phyloP scores from a whole-genome alignment of 352 stramenopile species.

The Achlya hypogyna region DNA sequence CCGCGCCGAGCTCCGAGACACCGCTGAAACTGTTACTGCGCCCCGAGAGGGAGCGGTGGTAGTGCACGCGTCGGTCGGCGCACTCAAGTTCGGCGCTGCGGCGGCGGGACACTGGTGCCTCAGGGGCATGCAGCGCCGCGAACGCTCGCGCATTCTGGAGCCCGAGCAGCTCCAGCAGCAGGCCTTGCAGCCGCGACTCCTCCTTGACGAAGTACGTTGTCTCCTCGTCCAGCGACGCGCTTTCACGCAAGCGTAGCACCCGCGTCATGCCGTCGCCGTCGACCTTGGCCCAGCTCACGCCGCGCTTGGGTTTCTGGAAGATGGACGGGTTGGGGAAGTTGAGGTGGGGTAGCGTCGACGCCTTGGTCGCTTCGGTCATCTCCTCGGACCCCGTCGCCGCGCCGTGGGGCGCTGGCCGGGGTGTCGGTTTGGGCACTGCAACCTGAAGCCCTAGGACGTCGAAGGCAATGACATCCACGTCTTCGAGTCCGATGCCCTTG shows the following conservation, averaged over 20 bases:
- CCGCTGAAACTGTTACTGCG: background rate
- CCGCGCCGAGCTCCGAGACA: background rate
- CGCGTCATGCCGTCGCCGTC: constrained; percentile 17
- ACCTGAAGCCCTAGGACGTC: constrained; percentile 10
- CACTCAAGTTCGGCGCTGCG: background rate
- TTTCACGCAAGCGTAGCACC: constrained; percentile 14
- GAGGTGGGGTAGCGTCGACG: background rate
- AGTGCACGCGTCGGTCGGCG: background rate
- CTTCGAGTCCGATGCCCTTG: constrained; percentile 6
- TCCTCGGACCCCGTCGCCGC: background rate
- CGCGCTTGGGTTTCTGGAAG: constrained; percentile 12
- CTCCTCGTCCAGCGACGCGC: constrained; percentile 2
- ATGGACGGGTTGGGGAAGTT: background rate
- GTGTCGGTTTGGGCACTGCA: background rate
- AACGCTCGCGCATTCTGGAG: constrained; percentile 3
- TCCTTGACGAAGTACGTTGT: constrained; percentile 10
- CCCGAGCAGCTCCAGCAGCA: constrained; percentile 8
- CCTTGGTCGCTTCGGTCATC: background rate
- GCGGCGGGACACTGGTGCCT: background rate
- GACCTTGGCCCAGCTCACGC: constrained; percentile 1
- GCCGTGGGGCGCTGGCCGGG: background rate
- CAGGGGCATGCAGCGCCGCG: background rate
- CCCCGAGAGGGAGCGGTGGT: background rate
- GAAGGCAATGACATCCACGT: constrained; percentile 9
- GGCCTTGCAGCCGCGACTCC: background rate